These are phyloP conservation scores for Corrigiola litoralis DNA, from an alignment of 179 eudicot genomes.

Conservation along the genomic window DNA sequence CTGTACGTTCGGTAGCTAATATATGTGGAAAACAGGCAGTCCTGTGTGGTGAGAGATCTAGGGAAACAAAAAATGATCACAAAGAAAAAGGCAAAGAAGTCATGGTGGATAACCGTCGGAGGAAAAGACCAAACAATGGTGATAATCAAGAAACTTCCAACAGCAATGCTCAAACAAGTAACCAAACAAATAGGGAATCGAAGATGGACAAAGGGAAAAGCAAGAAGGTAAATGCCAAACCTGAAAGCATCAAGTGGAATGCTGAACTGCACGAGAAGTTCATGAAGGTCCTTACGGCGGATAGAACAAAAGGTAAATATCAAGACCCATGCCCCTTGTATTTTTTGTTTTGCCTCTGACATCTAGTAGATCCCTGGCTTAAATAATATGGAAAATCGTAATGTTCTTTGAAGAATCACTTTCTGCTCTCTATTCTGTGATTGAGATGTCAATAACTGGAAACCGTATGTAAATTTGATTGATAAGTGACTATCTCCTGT, in stretches of 20 bases:
- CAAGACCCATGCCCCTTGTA: not conserved
- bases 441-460: too few species aligned
- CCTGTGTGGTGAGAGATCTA: not conserved
- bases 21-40: too few species aligned
- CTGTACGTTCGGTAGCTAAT: too few species aligned
- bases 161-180: not conserved
- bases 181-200: not conserved
- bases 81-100: constrained; percentile 13
- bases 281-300: constrained; percentile 8
- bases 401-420: too few species aligned
- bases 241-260: constrained; percentile 14
- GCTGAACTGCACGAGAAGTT: constrained; percentile 2
- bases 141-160: not conserved
- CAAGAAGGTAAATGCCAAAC: not conserved
- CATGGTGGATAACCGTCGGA: not conserved
- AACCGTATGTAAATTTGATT: too few species aligned
- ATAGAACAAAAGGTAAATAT: constrained; percentile 10
- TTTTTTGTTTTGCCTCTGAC: not conserved
- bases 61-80: not conserved
- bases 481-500: too few species aligned
- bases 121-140: constrained; percentile 3
- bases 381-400: too few species aligned
- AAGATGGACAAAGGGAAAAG: not conserved
- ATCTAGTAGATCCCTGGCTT: not conserved
- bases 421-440: too few species aligned